These are phyloP conservation scores for Dendrocalamus sinicus DNA, from an alignment of 176 grass and related monocot species.

Conservation along the genomic window DNA sequence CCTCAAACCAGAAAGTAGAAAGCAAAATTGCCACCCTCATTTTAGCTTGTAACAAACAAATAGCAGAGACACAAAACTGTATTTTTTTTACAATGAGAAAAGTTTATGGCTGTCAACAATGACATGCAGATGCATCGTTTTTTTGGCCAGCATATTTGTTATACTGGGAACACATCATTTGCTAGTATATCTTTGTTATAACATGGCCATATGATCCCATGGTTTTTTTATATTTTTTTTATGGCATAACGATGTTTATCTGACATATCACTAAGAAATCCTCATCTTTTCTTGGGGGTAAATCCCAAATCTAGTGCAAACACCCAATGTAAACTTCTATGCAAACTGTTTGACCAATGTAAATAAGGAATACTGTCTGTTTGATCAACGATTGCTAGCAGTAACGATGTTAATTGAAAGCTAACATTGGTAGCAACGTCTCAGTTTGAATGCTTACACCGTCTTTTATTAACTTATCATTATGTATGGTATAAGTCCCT, in stretches of 20 bases:
- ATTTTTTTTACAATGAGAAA: slow-evolving; percentile 16
- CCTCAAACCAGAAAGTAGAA: not conserved
- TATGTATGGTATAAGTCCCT: slow-evolving; percentile 16
- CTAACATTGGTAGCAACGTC: not conserved
- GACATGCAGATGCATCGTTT: slow-evolving; percentile 7
- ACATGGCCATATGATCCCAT: not conserved
- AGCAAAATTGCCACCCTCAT: not conserved
- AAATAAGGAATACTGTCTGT: slow-evolving; percentile 3
- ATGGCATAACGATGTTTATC: not conserved
- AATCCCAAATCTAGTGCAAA: not conserved
- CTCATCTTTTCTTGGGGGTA: not conserved
- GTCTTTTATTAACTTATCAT: not conserved
- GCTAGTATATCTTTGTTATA: slow-evolving; percentile 19
- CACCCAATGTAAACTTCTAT: not conserved
- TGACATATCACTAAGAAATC: not conserved
- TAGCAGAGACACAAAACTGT: not conserved
- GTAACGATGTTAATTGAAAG: slow-evolving; percentile 6
- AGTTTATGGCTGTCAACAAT: slow-evolving; percentile 1
- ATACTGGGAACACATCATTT: slow-evolving; percentile 1
- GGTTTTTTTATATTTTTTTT: slow-evolving; percentile 8
- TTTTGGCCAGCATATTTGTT: slow-evolving; percentile 8
- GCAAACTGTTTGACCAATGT: not conserved
- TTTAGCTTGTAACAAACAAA: slow-evolving; percentile 2
- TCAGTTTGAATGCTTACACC: not conserved
- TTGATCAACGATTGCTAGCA: slow-evolving; percentile 26